Evolutionary conservation across 2,329 filamentous ascomycete species (phyloP).

Genomic region (Ceratocystis lukuohia): DNA sequence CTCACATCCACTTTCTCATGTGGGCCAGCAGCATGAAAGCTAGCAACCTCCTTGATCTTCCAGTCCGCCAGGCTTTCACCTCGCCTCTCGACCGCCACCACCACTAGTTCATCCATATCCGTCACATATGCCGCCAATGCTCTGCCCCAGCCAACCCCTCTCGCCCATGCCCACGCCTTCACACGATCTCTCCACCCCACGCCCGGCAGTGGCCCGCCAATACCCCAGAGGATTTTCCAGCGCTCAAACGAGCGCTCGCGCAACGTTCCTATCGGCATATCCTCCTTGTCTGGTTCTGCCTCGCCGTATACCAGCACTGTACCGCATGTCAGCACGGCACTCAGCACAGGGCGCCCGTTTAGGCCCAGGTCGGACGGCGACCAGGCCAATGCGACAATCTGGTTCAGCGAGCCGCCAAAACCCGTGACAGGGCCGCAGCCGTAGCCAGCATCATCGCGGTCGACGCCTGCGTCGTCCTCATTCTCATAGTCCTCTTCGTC

Average conservation of each 20-base stretch:
- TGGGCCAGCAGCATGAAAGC: conserved; percentile 32
- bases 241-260: conserved; percentile 32
- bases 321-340: conserved; percentile 38
- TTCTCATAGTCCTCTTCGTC: conserved; percentile 21
- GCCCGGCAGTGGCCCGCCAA: conserved; percentile 37
- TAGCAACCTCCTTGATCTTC: conserved; percentile 37
- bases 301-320: conserved; percentile 41
- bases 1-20: conserved; percentile 25
- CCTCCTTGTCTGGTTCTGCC: conserved; percentile 14
- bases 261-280: conserved; percentile 23
- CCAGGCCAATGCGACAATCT: conserved; percentile 42
- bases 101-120: conserved; percentile 36
- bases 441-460: conserved; percentile 30
- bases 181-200: conserved; percentile 31
- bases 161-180: conserved; percentile 41
- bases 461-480: conserved; percentile 22
- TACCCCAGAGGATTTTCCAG: conserved; percentile 44
- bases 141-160: conserved; percentile 29
- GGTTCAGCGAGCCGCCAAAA: conserved; percentile 39
- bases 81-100: conserved; percentile 35
- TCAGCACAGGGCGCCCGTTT: conserved; percentile 39
- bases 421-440: conserved; percentile 35
- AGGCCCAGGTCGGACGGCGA: conserved; percentile 45
- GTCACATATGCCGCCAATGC: conserved; percentile 40
- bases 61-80: conserved; percentile 27